phyloP scores from a whole-genome alignment of 169 alveolate genomes.

The Plasmodium vivax region DNA sequence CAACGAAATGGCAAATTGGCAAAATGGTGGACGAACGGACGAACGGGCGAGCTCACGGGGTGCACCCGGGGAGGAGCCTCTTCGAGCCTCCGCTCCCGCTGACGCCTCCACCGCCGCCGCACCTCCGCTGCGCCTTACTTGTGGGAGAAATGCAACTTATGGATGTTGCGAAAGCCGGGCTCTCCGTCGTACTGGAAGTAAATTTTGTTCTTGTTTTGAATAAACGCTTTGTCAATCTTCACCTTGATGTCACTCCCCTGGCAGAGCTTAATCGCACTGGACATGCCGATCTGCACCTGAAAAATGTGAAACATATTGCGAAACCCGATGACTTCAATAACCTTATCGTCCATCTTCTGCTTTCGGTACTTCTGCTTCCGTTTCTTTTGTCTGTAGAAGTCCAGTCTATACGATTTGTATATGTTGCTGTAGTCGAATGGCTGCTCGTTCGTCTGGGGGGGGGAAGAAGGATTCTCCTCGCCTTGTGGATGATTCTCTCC shows the following conservation, averaged over 20 bases:
- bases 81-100: neutral
- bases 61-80: neutral
- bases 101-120: neutral
- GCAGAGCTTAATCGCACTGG: conserved; percentile 39
- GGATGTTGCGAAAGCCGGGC: conserved; percentile 47
- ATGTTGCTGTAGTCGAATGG: conserved; percentile 6
- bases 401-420: conserved; percentile 46
- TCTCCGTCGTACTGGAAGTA: conserved; percentile 70
- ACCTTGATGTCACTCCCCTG: conserved; percentile 58
- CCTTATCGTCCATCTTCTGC: conserved; percentile 81
- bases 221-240: conserved; percentile 39
- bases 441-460: neutral
- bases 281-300: conserved; percentile 80
- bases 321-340: conserved; percentile 85
- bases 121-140: conserved; percentile 12
- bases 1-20: neutral
- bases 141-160: conserved; percentile 61
- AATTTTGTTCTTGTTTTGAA: conserved; percentile 35
- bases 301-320: conserved; percentile 81
- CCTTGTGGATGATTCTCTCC: neutral
- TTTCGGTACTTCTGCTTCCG: conserved; percentile 32
- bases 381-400: conserved; percentile 48
- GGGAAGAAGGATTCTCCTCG: neutral
- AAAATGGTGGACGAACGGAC: neutral
- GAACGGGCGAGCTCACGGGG: neutral